phyloP scores from a whole-genome alignment of 2,329 filamentous ascomycete species.

The Aspergillus fischeri region DNA sequence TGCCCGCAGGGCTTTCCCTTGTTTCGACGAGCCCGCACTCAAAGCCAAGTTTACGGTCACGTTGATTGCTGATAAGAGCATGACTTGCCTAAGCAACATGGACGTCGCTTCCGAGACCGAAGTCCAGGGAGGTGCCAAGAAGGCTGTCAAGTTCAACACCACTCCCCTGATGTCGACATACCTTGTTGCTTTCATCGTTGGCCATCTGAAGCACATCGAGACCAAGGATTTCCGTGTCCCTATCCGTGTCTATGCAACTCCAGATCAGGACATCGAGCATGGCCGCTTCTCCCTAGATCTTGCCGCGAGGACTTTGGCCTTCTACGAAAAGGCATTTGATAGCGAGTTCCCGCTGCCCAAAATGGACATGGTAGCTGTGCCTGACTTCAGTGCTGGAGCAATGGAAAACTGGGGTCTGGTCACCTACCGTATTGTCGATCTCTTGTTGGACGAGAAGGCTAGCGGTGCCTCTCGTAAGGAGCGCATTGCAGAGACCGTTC shows the following conservation, averaged over 20 bases:
- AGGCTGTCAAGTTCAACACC: conserved; percentile 86
- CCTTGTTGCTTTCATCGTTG: conserved; percentile 87
- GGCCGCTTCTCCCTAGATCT: conserved; percentile 87
- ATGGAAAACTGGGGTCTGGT: conserved; percentile 99
- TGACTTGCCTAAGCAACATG: conserved; percentile 97
- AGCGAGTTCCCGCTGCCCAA: conserved; percentile 83
- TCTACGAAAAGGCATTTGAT: conserved; percentile 93
- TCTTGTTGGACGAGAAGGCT: conserved; percentile 87
- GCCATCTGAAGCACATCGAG: conserved; percentile 90
- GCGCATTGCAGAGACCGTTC: conserved; percentile 89
- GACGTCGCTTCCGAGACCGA: conserved; percentile 78
- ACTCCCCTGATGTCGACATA: conserved; percentile 96
- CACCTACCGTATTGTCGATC: conserved; percentile 87
- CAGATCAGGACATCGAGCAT: conserved; percentile 84
- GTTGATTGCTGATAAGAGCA: conserved; percentile 79
- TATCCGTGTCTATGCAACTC: conserved; percentile 88
- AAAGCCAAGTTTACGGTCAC: conserved; percentile 93
- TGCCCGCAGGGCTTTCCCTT: conserved; percentile 86
- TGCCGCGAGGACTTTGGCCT: conserved; percentile 81
- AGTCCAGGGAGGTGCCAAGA: conserved; percentile 62
- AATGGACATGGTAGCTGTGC: conserved; percentile 96
- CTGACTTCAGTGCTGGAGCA: conserved; percentile 89
- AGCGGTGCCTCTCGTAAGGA: conserved; percentile 87
- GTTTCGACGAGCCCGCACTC: conserved; percentile 91
- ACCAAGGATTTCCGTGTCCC: conserved; percentile 87